Evolutionary conservation across 2,329 filamentous ascomycete species (phyloP), one percentile per base, ranked within the genome.

Genomic region (Leptographium flavum): DNA sequence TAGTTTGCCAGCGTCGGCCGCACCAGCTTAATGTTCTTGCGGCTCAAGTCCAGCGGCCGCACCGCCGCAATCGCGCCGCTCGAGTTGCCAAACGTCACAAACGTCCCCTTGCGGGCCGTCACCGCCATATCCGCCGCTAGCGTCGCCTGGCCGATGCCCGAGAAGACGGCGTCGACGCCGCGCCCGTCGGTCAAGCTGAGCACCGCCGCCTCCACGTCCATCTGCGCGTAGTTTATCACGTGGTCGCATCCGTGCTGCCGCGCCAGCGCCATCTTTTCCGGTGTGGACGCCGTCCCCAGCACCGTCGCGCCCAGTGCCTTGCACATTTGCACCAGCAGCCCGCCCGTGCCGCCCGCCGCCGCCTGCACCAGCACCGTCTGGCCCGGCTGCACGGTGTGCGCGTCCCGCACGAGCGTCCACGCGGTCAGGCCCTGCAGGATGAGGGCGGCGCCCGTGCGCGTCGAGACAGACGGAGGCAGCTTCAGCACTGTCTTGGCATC

Each of bases 351-450:
- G 9, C 87, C 87, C 0, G 87, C 87, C 0, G 87, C 87, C 0
- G 87, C 87, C 54, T 92, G 86, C 11, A 94, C 76, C 3, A 94
- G 74, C 0, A 88, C 72, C 75, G 82, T 48, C 44, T 57, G 45
- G 25, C 55, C 56, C 1, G 45, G 8, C 45, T 51, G 42, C 10
- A 57, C 51, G 17, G 50, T 43, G 45, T 57, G 53, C 6, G 83
- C 76, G 59, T 94, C 87, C 43, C 79, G 75, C 49, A 86, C 75
- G 28, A 94, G 70, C 0, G 85, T 83, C 56, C 90, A 70, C 0
- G 87, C 86, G 4, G 87, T 94, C 30, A 94, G 66, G 1, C 85
- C 87, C 60, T 93, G 88, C 14, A 94, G 65, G 19, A 86, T 65
- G 0, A 76, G 68, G 0, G 83, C 85, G 23, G 82, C 79, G 9